Evolutionary conservation across 169 alveolate genomes (phyloP).

Genomic region (Plasmodium fragile): DNA sequence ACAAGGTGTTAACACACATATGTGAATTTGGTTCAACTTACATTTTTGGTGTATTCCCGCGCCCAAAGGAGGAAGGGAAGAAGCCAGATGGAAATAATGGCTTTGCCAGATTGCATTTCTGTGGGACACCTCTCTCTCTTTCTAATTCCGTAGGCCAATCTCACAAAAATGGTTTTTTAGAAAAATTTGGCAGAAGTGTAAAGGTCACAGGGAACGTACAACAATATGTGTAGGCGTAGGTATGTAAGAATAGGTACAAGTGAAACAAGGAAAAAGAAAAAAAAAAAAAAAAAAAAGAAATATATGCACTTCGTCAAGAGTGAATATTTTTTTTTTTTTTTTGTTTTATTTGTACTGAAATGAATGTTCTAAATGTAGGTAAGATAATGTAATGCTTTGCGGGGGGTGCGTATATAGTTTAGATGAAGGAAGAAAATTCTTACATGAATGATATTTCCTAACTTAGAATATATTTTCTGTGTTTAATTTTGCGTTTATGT

Average conservation of each 20-base stretch:
- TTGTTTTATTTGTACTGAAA: neutral
- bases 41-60: slow-evolving; percentile 19
- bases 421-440: neutral
- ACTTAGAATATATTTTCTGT: neutral
- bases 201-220: neutral
- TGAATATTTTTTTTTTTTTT: neutral
- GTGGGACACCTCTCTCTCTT: neutral
- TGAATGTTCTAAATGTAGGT: neutral
- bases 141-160: neutral
- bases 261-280: no score
- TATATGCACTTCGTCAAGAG: neutral
- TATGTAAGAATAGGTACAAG: neutral
- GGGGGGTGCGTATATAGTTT: neutral
- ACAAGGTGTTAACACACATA: neutral
- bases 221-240: neutral
- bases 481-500: neutral
- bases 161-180: neutral
- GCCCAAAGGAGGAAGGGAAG: slow-evolving; percentile 22
- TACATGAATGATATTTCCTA: neutral
- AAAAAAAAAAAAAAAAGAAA: no score
- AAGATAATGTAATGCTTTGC: neutral
- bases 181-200: neutral
- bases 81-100: no score
- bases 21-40: neutral
- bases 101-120: neutral